Base-by-base conservation (phyloP, 1,284 basidiomycete species). In the Wallemia mellicola region DNA sequence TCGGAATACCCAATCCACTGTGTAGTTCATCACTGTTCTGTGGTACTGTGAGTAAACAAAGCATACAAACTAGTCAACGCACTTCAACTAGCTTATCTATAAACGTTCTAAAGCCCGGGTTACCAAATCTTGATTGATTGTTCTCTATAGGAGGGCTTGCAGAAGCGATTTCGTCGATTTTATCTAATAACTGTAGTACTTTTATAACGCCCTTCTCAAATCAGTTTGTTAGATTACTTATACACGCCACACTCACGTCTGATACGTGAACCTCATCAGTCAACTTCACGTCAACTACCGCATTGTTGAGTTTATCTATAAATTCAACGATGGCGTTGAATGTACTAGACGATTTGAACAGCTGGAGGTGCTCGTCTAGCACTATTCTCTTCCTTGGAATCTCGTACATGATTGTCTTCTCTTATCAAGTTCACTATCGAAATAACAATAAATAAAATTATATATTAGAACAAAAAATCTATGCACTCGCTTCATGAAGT, bases 41-140 rank as follows among this genome's bases (percentile, higher is more conserved):
- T 11, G n/a, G 38, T 48, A n/a, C 19, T n/a, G 22, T 15, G 22
- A 22, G 9, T 17, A n/a, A n/a, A 11, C 5, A 17, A 11, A 48
- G 22, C 38, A 7, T 17, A 11, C 5, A 11, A 60, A 28, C 58
- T 60, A 32, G 33, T 25, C 62, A 25, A 66, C 75, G 64, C 65
- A 83, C 85, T 69, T 83, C 75, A 22, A 72, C 67, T 17, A 96
- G 74, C 65, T 79, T 79, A 70, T 92, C 86, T 66, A 92, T 87
- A 66, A 98, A 91, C 0, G 78, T 79, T 65, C 84, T 76, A 72
- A 99, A 99, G 0, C 92, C 92, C 1, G 92, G 91, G 70, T 99
- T 99, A 1, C 92, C 94, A 66, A 99, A 99, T 26, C 94, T 75
- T 55, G 89, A 95, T 0, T 81, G 80, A 62, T 82, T 79, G 68